phyloP scores from a whole-genome alignment of 306 rosid species.

The Dryas drummondii region DNA sequence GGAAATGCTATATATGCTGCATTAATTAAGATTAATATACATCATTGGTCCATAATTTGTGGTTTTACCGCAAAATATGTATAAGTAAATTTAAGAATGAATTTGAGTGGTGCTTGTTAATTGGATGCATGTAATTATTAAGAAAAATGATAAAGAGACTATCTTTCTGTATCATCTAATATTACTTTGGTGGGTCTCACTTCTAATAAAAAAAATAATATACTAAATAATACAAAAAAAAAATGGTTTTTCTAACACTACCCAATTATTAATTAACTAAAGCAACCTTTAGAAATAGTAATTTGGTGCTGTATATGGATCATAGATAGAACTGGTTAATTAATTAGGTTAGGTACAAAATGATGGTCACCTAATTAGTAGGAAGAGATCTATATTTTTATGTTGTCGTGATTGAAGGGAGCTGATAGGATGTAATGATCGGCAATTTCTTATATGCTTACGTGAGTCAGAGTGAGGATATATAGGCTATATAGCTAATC shows the following conservation, averaged over 20 bases:
- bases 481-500: no score
- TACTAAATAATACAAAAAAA: no score
- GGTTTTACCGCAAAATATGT: background rate
- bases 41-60: background rate
- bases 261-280: background rate
- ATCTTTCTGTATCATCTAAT: no score
- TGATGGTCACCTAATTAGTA: slow-evolving; percentile 35
- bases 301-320: background rate
- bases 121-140: slow-evolving; percentile 1
- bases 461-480: slow-evolving; percentile 1
- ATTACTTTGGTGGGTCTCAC: no score
- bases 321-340: background rate
- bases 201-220: no score
- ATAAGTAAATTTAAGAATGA: background rate
- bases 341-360: slow-evolving; percentile 33
- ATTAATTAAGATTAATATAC: background rate
- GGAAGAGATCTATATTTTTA: slow-evolving; percentile 18
- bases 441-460: slow-evolving; percentile 21
- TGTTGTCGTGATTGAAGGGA: slow-evolving; percentile 80
- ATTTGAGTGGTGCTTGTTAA: slow-evolving; percentile 4
- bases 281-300: background rate
- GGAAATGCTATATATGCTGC: background rate
- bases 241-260: no score
- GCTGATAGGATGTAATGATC: slow-evolving; percentile 45
- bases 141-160: no score